Evolutionary conservation across 352 stramenopile species (phyloP).

Genomic region (Pythium inflatum): DNA sequence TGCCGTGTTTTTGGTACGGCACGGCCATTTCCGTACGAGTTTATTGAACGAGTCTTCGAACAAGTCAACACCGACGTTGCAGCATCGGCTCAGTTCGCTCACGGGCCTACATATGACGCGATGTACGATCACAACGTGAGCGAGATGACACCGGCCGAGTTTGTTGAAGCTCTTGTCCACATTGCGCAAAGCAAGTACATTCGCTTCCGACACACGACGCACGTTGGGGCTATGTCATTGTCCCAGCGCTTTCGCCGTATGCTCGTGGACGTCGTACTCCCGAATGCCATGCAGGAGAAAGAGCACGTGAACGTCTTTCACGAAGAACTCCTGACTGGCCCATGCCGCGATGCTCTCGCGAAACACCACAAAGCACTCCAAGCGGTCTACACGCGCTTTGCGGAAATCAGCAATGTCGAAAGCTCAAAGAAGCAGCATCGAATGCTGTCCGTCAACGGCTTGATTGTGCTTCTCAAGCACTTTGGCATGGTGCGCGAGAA

Average conservation of each 20-base stretch:
- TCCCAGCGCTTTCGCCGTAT: constrained; percentile 49
- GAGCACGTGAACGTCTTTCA: constrained; percentile 60
- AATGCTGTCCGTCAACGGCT: constrained; percentile 57
- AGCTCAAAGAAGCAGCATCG: constrained; percentile 13
- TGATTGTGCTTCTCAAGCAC: constrained; percentile 51
- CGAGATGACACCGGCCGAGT: constrained; percentile 71
- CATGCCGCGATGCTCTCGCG: constrained; percentile 56
- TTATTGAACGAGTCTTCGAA: constrained; percentile 58
- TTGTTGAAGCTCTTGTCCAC: constrained; percentile 66
- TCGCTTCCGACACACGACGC: constrained; percentile 26
- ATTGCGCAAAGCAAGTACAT: constrained; percentile 52
- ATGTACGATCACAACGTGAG: constrained; percentile 26
- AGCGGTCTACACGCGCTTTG: constrained; percentile 52
- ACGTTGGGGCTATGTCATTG: constrained; percentile 25
- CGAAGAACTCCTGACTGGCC: constrained; percentile 44
- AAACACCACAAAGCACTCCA: constrained; percentile 55
- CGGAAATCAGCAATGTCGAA: constrained; percentile 23
- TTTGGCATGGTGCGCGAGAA: constrained; percentile 64
- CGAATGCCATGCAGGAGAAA: constrained; percentile 54
- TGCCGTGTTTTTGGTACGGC: constrained; percentile 60
- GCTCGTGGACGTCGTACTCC: constrained; percentile 59
- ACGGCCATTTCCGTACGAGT: constrained; percentile 61
- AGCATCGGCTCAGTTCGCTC: background rate
- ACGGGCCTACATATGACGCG: constrained; percentile 2
- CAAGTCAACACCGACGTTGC: constrained; percentile 45